These are phyloP conservation scores for Emmonsiellopsis sp. DNA, from an alignment of 2,329 filamentous ascomycete genomes.

Conservation along the genomic window DNA sequence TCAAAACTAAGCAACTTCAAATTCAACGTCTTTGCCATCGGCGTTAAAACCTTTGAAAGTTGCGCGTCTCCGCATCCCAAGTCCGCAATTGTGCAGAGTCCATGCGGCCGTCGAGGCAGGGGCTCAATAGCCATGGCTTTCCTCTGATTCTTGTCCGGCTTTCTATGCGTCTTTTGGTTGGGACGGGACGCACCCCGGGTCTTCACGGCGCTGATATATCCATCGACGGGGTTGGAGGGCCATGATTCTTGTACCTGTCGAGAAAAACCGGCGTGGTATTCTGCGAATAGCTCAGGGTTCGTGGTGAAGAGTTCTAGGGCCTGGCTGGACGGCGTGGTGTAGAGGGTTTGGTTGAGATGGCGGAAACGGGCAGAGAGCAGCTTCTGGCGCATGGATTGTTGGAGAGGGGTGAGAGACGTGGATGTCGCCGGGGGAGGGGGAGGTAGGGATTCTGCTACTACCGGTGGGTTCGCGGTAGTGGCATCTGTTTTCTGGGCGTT, in stretches of 20 bases:
- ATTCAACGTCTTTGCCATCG: conserved; percentile 54
- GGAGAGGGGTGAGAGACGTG: conserved; percentile 75
- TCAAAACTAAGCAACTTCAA: conserved; percentile 78
- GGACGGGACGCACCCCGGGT: conserved; percentile 49
- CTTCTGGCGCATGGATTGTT: conserved; percentile 90
- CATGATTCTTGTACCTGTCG: conserved; percentile 83
- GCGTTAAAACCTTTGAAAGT: conserved; percentile 57
- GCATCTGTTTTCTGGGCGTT: conserved; percentile 22
- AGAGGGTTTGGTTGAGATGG: conserved; percentile 92
- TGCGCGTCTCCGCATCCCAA: conserved; percentile 88
- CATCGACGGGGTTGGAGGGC: conserved; percentile 93
- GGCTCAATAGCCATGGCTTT: conserved; percentile 26
- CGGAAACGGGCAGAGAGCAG: conserved; percentile 91
- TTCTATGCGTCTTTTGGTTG: conserved; percentile 28
- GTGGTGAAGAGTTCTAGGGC: conserved; percentile 74
- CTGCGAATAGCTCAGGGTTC: conserved; percentile 85
- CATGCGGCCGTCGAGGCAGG: conserved; percentile 59
- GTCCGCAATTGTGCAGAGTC: conserved; percentile 73
- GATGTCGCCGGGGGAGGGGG: conserved; percentile 32
- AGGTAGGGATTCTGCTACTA: neutral
- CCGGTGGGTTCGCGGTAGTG: neutral
- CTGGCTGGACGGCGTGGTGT: conserved; percentile 77
- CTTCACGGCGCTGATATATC: conserved; percentile 65
- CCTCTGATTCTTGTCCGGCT: conserved; percentile 22
- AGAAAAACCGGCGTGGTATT: conserved; percentile 94